Conservation (phyloP, 306 rosid genomes). For the Pterocarpus macrocarpus region DNA sequence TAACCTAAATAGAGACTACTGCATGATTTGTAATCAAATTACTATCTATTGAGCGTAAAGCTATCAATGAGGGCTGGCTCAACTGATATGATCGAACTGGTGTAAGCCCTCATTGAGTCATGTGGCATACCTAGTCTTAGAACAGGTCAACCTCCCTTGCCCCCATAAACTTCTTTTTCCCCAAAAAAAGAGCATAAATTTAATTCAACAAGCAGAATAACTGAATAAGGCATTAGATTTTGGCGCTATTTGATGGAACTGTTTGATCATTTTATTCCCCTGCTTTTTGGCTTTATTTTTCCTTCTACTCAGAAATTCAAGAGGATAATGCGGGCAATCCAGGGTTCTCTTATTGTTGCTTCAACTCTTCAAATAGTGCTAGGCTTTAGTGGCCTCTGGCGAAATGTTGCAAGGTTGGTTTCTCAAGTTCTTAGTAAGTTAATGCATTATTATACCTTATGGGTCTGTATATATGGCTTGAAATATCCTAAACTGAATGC, state of each 20-base stretch:
- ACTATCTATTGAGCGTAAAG: background rate
- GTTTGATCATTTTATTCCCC: conserved; percentile 42
- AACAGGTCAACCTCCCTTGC: too few relatives aligned
- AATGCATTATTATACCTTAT: conserved; percentile 16
- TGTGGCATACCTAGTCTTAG: background rate
- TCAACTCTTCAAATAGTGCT: conserved; percentile 98
- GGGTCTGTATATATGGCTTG: conserved; percentile 22
- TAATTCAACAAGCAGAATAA: conserved; percentile 12
- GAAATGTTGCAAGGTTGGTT: conserved; percentile 94
- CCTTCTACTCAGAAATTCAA: conserved; percentile 75
- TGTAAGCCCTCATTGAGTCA: background rate
- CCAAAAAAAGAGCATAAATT: background rate
- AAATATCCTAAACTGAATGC: conserved; percentile 30
- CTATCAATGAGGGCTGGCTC: conserved; percentile 15
- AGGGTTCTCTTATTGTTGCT: conserved; percentile 94
- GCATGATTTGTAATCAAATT: background rate
- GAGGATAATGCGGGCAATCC: conserved; percentile 94
- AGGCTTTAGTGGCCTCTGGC: conserved; percentile 99
- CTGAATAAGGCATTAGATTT: conserved; percentile 24
- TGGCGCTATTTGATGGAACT: conserved; percentile 43
- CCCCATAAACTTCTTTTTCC: background rate
- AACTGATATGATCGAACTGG: background rate
- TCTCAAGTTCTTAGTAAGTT: conserved; percentile 41
- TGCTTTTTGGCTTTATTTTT: conserved; percentile 37
- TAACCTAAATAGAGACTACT: conserved; percentile 14